phyloP scores from a whole-genome alignment of 495 filamentous ascomycete species.

The Aspergillus affinis region DNA sequence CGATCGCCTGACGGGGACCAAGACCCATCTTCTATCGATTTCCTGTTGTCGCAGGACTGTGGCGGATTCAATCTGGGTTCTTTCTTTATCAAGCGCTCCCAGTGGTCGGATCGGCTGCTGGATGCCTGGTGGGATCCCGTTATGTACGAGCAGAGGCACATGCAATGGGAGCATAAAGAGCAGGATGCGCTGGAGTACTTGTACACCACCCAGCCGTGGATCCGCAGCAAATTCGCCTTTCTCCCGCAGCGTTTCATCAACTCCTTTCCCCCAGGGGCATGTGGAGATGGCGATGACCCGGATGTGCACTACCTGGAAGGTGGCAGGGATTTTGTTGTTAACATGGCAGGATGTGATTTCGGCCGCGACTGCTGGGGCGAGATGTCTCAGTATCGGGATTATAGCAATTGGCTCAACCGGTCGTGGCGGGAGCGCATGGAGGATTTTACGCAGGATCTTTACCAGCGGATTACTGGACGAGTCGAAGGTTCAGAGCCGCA shows the following conservation, averaged over 20 bases:
- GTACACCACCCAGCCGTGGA: slow-evolving; percentile 89
- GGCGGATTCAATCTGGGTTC: slow-evolving; percentile 94
- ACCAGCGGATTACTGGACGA: slow-evolving; percentile 20
- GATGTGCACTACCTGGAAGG: slow-evolving; percentile 81
- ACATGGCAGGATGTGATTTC: slow-evolving; percentile 98
- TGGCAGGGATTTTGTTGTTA: slow-evolving; percentile 93
- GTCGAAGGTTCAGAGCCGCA: neutral
- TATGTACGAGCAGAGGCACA: slow-evolving; percentile 96
- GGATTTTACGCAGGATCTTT: slow-evolving; percentile 28
- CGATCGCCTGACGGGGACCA: slow-evolving; percentile 73
- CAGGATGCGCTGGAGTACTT: slow-evolving; percentile 93
- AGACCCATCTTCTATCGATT: slow-evolving; percentile 70
- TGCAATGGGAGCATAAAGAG: slow-evolving; percentile 99
- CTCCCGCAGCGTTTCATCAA: slow-evolving; percentile 91
- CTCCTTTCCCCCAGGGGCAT: slow-evolving; percentile 88
- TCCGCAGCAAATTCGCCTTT: slow-evolving; percentile 84
- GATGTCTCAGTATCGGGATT: slow-evolving; percentile 87
- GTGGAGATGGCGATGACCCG: slow-evolving; percentile 71
- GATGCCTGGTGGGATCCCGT: slow-evolving; percentile 99
- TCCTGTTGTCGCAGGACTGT: slow-evolving; percentile 92
- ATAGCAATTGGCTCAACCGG: slow-evolving; percentile 83
- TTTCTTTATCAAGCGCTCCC: slow-evolving; percentile 82
- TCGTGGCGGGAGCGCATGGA: slow-evolving; percentile 69
- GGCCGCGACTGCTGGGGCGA: slow-evolving; percentile 97
- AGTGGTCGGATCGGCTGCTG: slow-evolving; percentile 88